Conservation (phyloP, 2,329 filamentous ascomycete species). For the Epichloe glyceriae region DNA sequence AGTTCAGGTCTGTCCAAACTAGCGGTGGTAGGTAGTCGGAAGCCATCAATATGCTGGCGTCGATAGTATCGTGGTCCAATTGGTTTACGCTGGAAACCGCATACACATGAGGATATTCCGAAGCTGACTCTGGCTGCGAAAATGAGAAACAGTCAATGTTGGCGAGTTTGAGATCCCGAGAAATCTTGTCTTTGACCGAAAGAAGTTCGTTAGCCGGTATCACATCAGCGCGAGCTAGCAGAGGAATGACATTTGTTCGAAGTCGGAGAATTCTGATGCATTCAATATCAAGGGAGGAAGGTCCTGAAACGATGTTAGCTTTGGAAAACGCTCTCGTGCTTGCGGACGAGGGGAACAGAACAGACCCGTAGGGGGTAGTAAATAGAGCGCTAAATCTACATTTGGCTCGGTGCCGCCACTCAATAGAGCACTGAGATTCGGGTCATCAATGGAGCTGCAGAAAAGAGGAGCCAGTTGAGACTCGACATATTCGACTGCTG, state of each 20-base stretch:
- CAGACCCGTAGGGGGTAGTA: constrained; percentile 57
- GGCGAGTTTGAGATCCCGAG: constrained; percentile 40
- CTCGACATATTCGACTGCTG: constrained; percentile 56
- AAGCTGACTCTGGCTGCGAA: constrained; percentile 19
- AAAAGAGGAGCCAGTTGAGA: constrained; percentile 19
- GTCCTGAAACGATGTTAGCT: constrained; percentile 17
- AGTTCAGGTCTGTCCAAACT: constrained; percentile 56
- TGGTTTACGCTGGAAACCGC: constrained; percentile 63
- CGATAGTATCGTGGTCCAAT: constrained; percentile 71
- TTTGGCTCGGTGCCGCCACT: constrained; percentile 72
- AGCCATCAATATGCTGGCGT: constrained; percentile 86
- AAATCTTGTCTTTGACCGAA: constrained; percentile 46
- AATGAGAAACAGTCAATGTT: constrained; percentile 58
- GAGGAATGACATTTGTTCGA: constrained; percentile 72
- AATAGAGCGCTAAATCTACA: constrained; percentile 75
- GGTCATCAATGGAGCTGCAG: constrained; percentile 48
- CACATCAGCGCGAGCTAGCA: constrained; percentile 67
- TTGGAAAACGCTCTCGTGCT: neutral
- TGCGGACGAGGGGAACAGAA: neutral
- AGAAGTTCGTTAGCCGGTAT: constrained; percentile 44
- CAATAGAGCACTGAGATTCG: constrained; percentile 63
- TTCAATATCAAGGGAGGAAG: constrained; percentile 43
- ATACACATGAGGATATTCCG: constrained; percentile 40
- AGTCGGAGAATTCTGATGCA: constrained; percentile 56
- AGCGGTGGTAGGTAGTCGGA: constrained; percentile 80